Evolutionary conservation across 148 eudicot genomes (phyloP).

Genomic region (Chenopodium album): DNA sequence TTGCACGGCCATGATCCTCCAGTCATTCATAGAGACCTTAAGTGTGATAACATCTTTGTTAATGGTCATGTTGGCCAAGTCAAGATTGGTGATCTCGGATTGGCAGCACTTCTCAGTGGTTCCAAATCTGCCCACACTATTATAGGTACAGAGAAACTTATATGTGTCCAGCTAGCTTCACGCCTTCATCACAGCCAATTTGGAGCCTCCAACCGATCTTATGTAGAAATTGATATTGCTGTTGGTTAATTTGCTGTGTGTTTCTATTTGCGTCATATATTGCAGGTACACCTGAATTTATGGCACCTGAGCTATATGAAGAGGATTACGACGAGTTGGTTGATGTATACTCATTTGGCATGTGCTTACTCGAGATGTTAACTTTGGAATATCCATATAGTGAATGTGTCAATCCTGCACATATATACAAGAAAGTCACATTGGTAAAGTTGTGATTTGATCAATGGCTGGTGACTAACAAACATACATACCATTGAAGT

Average conservation of each 20-base stretch:
- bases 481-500: neutral
- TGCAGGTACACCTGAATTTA: constrained; percentile 75
- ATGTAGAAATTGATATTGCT: neutral
- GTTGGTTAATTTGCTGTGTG: neutral
- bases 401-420: constrained; percentile 21
- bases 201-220: neutral
- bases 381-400: constrained; percentile 24
- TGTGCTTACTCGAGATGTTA: constrained; percentile 28
- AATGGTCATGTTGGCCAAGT: constrained; percentile 67
- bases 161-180: neutral
- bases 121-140: constrained; percentile 12
- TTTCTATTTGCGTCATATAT: neutral
- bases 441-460: constrained; percentile 9
- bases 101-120: constrained; percentile 37
- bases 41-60: constrained; percentile 53
- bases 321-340: constrained; percentile 66
- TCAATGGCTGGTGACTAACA: neutral
- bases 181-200: too few relatives aligned
- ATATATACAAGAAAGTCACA: constrained; percentile 23
- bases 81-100: constrained; percentile 68
- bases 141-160: neutral
- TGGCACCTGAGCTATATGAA: constrained; percentile 76
- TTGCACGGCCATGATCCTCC: constrained; percentile 55
- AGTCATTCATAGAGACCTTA: constrained; percentile 36
- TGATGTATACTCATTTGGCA: constrained; percentile 59